Percentiles rank a stretch among this genome's conserved stretches.
These are phyloP conservation scores for Monosporascus sp. DNA, from an alignment of 2,329 filamentous ascomycete genomes.

Conservation along the genomic window DNA sequence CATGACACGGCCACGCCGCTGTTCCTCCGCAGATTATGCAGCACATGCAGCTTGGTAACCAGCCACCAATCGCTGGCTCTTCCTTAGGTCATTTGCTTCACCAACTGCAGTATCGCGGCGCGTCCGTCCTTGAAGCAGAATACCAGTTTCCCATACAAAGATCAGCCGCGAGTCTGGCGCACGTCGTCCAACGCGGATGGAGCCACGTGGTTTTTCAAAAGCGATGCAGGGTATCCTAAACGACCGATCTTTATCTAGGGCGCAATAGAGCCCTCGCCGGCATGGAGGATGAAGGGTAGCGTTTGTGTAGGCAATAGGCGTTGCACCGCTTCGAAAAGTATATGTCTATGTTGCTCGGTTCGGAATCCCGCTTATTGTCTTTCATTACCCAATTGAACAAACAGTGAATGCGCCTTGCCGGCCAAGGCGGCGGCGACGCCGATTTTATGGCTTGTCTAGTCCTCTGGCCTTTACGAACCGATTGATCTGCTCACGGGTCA, in stretches of 20 bases:
- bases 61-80: background rate
- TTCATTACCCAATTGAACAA: no score
- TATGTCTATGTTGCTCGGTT: no score
- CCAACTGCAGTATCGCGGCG: background rate
- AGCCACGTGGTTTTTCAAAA: background rate
- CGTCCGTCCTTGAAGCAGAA: background rate
- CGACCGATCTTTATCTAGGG: background rate
- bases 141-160: background rate
- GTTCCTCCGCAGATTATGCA: background rate
- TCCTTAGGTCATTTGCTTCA: background rate
- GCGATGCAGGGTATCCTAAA: background rate
- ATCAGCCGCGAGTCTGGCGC: background rate
- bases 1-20: constrained; percentile 1
- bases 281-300: no score
- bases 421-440: background rate
- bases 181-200: background rate
- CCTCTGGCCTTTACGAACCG: constrained; percentile 54
- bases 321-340: no score
- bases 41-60: background rate
- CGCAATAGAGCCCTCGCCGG: no score
- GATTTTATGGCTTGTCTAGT: constrained; percentile 39
- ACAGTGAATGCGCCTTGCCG: background rate
- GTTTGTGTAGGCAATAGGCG: no score
- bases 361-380: no score
- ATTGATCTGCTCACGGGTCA: constrained; percentile 52